phyloP scores from a whole-genome alignment of 1,284 basidiomycete genomes.

The Moesziomyces antarcticus region DNA sequence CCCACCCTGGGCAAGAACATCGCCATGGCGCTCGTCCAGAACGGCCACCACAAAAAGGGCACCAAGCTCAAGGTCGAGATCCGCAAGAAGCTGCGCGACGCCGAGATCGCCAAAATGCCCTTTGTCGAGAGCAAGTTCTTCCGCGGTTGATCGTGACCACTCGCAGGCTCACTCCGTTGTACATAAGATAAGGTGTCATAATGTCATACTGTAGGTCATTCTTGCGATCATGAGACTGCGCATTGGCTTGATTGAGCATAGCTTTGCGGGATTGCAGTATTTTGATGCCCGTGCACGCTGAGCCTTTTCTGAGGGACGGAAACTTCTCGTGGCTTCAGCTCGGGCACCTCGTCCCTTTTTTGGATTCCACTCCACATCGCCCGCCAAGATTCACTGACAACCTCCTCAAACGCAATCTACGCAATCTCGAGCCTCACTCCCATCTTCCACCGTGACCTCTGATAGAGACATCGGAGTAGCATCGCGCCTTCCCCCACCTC shows the following conservation, averaged over 20 bases:
- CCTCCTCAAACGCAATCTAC: too few relatives aligned
- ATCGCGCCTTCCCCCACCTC: too few relatives aligned
- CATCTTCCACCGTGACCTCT: too few relatives aligned
- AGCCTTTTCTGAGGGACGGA: constrained; percentile 2
- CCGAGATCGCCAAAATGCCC: constrained; percentile 80
- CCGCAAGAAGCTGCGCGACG: constrained; percentile 78
- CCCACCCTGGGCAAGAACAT: constrained; percentile 90
- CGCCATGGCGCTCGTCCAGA: constrained; percentile 89
- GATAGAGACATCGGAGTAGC: too few relatives aligned
- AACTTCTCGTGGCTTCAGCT: constrained; percentile 28
- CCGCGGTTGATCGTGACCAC: constrained; percentile 38
- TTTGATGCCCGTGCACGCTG: background rate
- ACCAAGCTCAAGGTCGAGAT: constrained; percentile 83
- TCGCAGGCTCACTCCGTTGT: too few relatives aligned
- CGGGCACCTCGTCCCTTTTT: too few relatives aligned
- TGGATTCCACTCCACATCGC: background rate
- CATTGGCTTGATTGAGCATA: background rate
- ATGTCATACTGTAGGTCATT: background rate
- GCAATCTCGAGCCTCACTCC: too few relatives aligned
- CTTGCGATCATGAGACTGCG: background rate
- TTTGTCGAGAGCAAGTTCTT: constrained; percentile 73
- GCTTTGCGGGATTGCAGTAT: too few relatives aligned
- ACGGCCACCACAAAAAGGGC: constrained; percentile 88
- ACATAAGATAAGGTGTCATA: too few relatives aligned
- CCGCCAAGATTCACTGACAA: too few relatives aligned